Conservation (phyloP, 345 rosid genomes). For the Camelina laxa region DNA sequence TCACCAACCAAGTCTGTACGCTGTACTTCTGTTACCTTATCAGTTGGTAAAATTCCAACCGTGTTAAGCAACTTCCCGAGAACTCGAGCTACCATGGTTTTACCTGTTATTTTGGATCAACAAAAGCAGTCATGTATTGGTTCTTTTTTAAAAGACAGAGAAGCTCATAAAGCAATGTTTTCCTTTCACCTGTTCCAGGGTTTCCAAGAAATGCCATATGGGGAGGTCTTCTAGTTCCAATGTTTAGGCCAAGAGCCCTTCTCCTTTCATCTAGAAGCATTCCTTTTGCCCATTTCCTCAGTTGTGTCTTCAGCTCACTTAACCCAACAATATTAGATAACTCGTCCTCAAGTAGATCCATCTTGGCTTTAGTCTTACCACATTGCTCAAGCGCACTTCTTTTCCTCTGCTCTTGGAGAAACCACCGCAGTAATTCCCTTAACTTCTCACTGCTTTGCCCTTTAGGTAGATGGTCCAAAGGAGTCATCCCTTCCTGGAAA, state of each 20-base stretch:
- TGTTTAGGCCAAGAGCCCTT: constrained; percentile 81
- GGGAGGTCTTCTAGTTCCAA: constrained; percentile 87
- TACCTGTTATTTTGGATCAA: constrained; percentile 55
- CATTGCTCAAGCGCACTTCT: constrained; percentile 83
- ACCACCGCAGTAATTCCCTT: constrained; percentile 58
- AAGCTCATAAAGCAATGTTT: neutral
- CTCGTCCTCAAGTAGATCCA: constrained; percentile 89
- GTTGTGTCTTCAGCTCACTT: constrained; percentile 81
- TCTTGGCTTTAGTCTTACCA: constrained; percentile 76
- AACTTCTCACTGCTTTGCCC: constrained; percentile 82
- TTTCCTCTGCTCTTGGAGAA: constrained; percentile 81
- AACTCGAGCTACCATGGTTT: constrained; percentile 97
- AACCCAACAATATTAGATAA: constrained; percentile 77
- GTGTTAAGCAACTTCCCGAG: constrained; percentile 89
- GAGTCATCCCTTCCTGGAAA: constrained; percentile 92
- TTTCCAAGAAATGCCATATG: constrained; percentile 99
- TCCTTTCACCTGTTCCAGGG: constrained; percentile 86
- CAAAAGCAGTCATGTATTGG: constrained; percentile 21
- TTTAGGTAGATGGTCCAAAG: constrained; percentile 78
- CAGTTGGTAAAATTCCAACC: constrained; percentile 93
- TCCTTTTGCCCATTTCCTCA: constrained; percentile 97
- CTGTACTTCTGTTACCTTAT: constrained; percentile 86
- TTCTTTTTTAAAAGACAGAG: neutral
- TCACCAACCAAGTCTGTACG: constrained; percentile 99
- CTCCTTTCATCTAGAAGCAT: constrained; percentile 99